Conservation (phyloP, 176 grass and related monocot genomes). For the Cenchrus purpureus region DNA sequence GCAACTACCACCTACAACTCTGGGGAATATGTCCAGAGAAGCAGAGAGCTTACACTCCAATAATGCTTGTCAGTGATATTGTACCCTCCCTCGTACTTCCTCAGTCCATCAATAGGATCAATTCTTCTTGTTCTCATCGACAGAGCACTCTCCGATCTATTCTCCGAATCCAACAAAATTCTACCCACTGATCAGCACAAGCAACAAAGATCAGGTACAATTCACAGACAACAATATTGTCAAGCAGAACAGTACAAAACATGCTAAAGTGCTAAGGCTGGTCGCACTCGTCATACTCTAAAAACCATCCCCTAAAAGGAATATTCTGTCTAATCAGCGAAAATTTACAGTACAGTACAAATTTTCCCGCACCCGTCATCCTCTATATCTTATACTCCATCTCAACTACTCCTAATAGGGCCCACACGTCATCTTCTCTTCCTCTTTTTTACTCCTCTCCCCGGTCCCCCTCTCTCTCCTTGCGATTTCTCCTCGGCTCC, state of each 20-base stretch:
- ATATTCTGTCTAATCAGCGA: too few relatives aligned
- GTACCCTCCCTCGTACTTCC: conserved; percentile 84
- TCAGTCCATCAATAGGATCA: conserved; percentile 72
- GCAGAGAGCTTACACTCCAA: conserved; percentile 83
- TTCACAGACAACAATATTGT: conserved; percentile 29
- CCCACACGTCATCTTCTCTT: too few relatives aligned
- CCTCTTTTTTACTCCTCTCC: too few relatives aligned
- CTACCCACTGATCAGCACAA: conserved; percentile 36
- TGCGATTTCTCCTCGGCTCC: too few relatives aligned
- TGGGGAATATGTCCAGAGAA: conserved; percentile 23
- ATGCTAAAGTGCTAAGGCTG: background rate
- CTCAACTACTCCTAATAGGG: too few relatives aligned
- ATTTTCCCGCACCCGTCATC: too few relatives aligned
- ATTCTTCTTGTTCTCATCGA: conserved; percentile 61
- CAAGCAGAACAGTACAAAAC: conserved; percentile 32
- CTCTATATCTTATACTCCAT: too few relatives aligned
- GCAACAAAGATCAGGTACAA: conserved; percentile 27
- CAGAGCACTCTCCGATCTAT: conserved; percentile 41
- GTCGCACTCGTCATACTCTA: too few relatives aligned
- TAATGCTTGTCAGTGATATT: conserved; percentile 91
- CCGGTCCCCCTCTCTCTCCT: too few relatives aligned
- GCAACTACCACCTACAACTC: background rate
- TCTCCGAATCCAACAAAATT: conserved; percentile 35
- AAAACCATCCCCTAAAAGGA: too few relatives aligned
- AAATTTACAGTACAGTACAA: too few relatives aligned